phyloP scores from a whole-genome alignment of 495 filamentous ascomycete species.

The Aspergillus sparsus region DNA sequence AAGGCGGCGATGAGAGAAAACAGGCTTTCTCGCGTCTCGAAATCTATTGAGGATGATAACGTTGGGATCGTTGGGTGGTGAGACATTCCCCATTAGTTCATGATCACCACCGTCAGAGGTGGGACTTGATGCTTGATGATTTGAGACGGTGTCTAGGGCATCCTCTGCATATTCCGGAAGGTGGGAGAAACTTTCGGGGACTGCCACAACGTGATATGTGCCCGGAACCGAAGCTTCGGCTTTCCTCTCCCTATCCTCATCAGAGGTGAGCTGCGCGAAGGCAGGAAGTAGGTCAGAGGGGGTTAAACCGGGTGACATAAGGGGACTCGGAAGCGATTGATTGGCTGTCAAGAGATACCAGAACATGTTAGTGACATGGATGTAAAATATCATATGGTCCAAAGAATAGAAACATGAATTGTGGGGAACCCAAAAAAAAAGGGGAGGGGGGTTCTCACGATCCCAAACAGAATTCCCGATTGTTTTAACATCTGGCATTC shows the following conservation, averaged over 20 bases:
- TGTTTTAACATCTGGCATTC: constrained; percentile 55
- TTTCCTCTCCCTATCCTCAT: constrained; percentile 62
- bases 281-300: constrained; percentile 47
- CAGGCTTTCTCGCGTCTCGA: constrained; percentile 45
- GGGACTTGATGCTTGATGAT: constrained; percentile 15
- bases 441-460: constrained; percentile 38
- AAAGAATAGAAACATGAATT: not conserved
- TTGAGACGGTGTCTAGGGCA: constrained; percentile 21
- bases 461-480: constrained; percentile 55
- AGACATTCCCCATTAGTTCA: constrained; percentile 28
- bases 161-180: constrained; percentile 55
- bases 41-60: constrained; percentile 51
- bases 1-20: constrained; percentile 28
- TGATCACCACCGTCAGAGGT: constrained; percentile 20
- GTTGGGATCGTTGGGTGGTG: constrained; percentile 40
- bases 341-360: constrained; percentile 14
- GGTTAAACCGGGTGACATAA: not conserved
- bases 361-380: not conserved
- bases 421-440: not conserved
- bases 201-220: constrained; percentile 58
- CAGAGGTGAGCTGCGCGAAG: constrained; percentile 56
- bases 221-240: constrained; percentile 54
- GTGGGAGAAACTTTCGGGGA: constrained; percentile 55
- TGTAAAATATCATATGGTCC: not conserved
- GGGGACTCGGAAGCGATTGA: not conserved